These are phyloP conservation scores for Dianthus caryophyllus DNA, from an alignment of 148 eudicot species.

Conservation along the genomic window DNA sequence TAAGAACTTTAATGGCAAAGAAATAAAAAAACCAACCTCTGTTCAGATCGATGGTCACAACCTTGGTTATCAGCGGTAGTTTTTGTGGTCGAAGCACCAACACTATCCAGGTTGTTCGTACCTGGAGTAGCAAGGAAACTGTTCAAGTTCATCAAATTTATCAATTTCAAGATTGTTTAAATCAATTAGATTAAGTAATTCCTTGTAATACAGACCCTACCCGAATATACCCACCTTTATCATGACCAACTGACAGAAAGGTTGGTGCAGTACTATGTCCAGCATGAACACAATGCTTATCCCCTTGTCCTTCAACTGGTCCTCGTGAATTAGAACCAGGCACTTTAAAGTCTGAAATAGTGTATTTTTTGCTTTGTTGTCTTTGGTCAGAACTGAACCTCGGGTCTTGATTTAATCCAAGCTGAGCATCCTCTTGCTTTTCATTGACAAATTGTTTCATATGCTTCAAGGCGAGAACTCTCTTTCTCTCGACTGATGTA, in stretches of 20 bases:
- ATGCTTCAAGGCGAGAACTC: constrained; percentile 25
- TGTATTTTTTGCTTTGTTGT: constrained; percentile 19
- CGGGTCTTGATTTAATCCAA: constrained; percentile 23
- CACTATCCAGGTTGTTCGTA: constrained; percentile 23
- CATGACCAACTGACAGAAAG: constrained; percentile 19
- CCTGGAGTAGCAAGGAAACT: constrained; percentile 26
- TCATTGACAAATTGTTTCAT: constrained; percentile 18
- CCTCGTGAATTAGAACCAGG: constrained; percentile 22
- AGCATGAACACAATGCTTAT: constrained; percentile 15
- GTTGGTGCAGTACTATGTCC: constrained; percentile 19
- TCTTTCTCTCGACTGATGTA: constrained; percentile 33
- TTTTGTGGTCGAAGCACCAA: constrained; percentile 23
- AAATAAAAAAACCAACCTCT: constrained; percentile 32
- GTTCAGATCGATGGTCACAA: constrained; percentile 20
- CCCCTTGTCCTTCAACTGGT: constrained; percentile 24
- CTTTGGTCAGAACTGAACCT: constrained; percentile 8
- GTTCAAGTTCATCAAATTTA: constrained; percentile 2
- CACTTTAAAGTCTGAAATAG: constrained; percentile 11
- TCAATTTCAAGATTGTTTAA: not conserved
- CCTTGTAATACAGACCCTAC: constrained; percentile 24
- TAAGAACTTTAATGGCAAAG: not conserved
- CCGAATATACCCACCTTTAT: constrained; percentile 23
- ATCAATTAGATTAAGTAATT: constrained; percentile 7
- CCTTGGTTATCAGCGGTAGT: constrained; percentile 11
- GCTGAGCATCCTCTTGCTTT: constrained; percentile 23